Conservation (phyloP, 371 early-diverging fungal species). For the Mucor saturninus region DNA sequence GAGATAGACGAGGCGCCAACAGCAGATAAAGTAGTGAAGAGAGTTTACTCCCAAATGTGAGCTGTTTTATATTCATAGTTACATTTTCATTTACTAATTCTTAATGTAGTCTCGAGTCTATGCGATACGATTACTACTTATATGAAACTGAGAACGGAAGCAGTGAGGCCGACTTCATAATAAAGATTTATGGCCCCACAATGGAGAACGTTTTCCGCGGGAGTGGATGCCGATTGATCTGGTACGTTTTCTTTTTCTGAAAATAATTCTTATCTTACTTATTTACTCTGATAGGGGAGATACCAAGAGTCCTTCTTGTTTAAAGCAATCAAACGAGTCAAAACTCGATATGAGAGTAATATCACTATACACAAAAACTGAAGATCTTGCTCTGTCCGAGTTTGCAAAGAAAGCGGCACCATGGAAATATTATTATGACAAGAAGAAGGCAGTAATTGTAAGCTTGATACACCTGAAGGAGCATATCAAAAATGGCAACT, state of each 20-base stretch:
- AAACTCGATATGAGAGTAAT: too few species aligned
- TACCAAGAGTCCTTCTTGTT: slow-evolving; percentile 14
- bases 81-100: neutral
- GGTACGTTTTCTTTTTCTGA: slow-evolving; percentile 11
- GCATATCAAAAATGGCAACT: slow-evolving; percentile 11
- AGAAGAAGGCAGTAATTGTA: slow-evolving; percentile 15
- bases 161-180: slow-evolving; percentile 12
- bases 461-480: slow-evolving; percentile 10
- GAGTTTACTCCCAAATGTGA: too few species aligned
- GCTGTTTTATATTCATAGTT: neutral
- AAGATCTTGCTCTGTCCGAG: too few species aligned
- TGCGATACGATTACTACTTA: slow-evolving; percentile 13
- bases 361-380: neutral
- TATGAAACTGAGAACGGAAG: slow-evolving; percentile 7
- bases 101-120: slow-evolving; percentile 18
- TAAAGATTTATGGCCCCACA: slow-evolving; percentile 15
- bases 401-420: too few species aligned
- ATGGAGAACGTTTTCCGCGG: slow-evolving; percentile 20
- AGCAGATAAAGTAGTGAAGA: too few species aligned
- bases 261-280: slow-evolving; percentile 9
- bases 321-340: slow-evolving; percentile 7
- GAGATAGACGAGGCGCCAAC: too few species aligned
- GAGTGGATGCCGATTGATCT: slow-evolving; percentile 13
- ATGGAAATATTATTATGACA: neutral
- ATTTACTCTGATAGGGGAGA: slow-evolving; percentile 19